A percentile compares a stretch with the other conserved stretches of the same genome.
These are phyloP conservation scores for Amanita rimosa DNA, from an alignment of 768 basidiomycete genomes.

Conservation along the genomic window DNA sequence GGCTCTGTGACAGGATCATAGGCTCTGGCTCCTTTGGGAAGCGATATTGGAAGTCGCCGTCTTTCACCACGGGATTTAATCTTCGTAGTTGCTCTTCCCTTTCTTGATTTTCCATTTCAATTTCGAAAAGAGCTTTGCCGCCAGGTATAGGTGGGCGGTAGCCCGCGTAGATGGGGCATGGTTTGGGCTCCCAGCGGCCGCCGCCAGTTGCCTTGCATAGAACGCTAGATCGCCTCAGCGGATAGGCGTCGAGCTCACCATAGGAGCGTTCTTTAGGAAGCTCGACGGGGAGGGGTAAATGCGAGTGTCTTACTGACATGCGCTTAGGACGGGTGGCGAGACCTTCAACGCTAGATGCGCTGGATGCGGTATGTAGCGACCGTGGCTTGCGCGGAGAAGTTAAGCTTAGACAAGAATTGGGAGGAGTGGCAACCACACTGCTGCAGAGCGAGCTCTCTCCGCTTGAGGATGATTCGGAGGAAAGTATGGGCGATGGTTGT, in stretches of 20 bases:
- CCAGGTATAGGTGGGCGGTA: constrained; percentile 53
- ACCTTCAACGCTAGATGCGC: constrained; percentile 20
- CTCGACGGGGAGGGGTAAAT: constrained; percentile 26
- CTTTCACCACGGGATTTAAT: constrained; percentile 53
- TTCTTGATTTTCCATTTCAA: constrained; percentile 62
- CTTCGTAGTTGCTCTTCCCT: constrained; percentile 34
- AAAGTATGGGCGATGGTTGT: constrained; percentile 19
- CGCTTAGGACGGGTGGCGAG: constrained; percentile 20
- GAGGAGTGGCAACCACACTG: constrained; percentile 16
- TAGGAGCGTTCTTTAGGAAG: constrained; percentile 32
- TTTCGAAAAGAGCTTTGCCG: constrained; percentile 54
- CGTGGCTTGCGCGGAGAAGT: constrained; percentile 18
- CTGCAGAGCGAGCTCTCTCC: constrained; percentile 21
- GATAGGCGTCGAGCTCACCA: constrained; percentile 67
- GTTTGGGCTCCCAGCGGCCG: constrained; percentile 71
- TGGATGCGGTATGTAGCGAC: constrained; percentile 21
- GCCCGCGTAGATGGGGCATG: constrained; percentile 29
- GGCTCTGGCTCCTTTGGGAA: constrained; percentile 40
- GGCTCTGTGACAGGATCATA: constrained; percentile 29
- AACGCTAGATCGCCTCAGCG: constrained; percentile 50
- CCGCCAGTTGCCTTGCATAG: constrained; percentile 75
- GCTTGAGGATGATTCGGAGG: constrained; percentile 21
- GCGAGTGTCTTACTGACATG: constrained; percentile 20
- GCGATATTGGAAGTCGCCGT: constrained; percentile 60
- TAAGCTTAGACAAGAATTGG: constrained; percentile 13